Base-by-base conservation (phyloP, 495 filamentous ascomycete genomes). In the Penicillium roqueforti region DNA sequence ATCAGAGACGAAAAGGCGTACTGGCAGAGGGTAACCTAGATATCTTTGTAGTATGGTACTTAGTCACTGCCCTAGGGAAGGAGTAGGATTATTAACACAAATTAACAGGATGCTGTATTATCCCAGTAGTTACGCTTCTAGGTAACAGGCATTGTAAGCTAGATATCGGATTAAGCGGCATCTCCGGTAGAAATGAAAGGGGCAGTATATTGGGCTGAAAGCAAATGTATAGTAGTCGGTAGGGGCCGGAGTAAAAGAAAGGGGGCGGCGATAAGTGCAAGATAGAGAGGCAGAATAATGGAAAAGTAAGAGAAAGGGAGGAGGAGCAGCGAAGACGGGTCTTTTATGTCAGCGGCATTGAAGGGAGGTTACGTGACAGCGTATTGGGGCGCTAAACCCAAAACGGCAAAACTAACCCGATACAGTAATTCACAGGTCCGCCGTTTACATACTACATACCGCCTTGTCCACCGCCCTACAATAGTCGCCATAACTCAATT, bases 131-230 rank as follows among this genome's bases (percentile, higher is more conserved):
- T 34, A 32, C 16, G 11, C 40, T 38, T 7, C 29, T 32, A 11
- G 10, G 22, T 9, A 34, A 47, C 41, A 47, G 41, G 19, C 23
- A 18, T 40, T 50, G 36, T 10, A 38, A 23, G 34, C 25, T 19
- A 14, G 23, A 6, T n/a, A 38, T 26, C n/a, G 47, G 48, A 51
- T 52, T 10, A 29, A 51, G 51, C 56, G 45, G 36, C 47, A 52
- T 59, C 47, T 59, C 48, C 29, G 44, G 47, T 20, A 39, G 56
- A n/a, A 59, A 59, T 55, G 34, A 57, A 55, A 54, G 57, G 57
- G 57, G 53, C 48, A 45, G 43, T 53, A 43, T 43, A 25, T 54
- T 31, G 32, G 22, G 44, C 32, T 31, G 45, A 18, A 28, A 45
- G 50, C 38, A 14, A 59, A 40, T 45, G 43, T 34, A 43, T 9